Evolutionary conservation across 2,329 filamentous ascomycete species (phyloP).

Genomic region (Cordyceps cateniannulata): DNA sequence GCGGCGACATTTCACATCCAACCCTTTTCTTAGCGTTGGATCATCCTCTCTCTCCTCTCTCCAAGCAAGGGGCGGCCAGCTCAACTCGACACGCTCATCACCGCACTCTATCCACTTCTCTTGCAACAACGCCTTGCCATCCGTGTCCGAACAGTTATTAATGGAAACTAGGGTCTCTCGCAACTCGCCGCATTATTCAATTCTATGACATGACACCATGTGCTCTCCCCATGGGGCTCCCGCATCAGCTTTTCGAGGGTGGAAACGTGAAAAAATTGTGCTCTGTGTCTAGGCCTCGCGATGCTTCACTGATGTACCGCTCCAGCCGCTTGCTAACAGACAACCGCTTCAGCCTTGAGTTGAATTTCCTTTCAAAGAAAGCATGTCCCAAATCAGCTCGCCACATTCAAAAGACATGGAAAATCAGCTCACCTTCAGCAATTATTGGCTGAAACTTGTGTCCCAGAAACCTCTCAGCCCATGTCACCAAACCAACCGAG

Average conservation of each 20-base stretch:
- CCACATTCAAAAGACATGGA: neutral
- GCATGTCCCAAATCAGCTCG: neutral
- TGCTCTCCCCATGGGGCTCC: slow-evolving; percentile 7
- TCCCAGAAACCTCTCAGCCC: too few relatives aligned
- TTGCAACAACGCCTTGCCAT: neutral
- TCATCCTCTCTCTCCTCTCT: neutral
- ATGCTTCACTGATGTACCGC: neutral
- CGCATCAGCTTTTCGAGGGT: neutral
- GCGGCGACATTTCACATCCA: neutral
- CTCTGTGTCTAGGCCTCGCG: neutral
- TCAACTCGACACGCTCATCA: too few relatives aligned
- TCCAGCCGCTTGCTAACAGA: neutral
- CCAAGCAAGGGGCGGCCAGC: neutral
- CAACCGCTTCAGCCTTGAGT: neutral
- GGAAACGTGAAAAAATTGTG: neutral
- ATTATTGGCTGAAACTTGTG: too few relatives aligned
- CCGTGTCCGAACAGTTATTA: neutral
- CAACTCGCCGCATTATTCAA: neutral
- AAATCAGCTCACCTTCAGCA: too few relatives aligned
- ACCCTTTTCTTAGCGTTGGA: neutral
- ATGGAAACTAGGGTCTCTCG: neutral
- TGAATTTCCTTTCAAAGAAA: too few relatives aligned
- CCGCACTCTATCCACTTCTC: neutral
- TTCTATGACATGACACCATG: neutral
- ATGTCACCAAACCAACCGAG: neutral